phyloP scores from a whole-genome alignment of 371 early-diverging fungal genomes.

The Circinella minor region DNA sequence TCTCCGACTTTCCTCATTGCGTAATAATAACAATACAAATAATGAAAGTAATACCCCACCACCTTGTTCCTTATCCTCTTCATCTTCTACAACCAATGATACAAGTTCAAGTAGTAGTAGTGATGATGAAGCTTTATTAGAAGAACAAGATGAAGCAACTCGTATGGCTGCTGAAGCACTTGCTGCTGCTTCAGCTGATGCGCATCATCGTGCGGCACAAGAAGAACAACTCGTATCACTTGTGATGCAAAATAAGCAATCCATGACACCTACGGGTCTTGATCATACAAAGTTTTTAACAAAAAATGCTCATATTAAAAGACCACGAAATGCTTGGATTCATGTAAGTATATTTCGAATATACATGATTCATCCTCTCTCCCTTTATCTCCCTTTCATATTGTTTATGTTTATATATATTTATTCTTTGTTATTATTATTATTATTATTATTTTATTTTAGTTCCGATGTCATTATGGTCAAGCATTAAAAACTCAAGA shows the following conservation, averaged over 20 bases:
- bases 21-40: neutral
- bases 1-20: slow-evolving; percentile 17
- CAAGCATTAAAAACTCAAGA: slow-evolving; percentile 43
- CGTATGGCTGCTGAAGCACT: slow-evolving; percentile 19
- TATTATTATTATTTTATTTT: neutral
- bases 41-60: slow-evolving; percentile 14
- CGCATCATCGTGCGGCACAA: slow-evolving; percentile 19
- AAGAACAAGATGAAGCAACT: slow-evolving; percentile 20
- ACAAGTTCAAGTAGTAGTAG: neutral
- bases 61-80: slow-evolving; percentile 15
- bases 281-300: slow-evolving; percentile 39
- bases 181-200: slow-evolving; percentile 17
- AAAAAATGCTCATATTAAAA: slow-evolving; percentile 45
- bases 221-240: slow-evolving; percentile 14
- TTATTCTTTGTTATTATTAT: neutral
- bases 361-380: no score
- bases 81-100: slow-evolving; percentile 20
- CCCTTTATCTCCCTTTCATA: neutral
- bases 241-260: slow-evolving; percentile 17
- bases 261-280: slow-evolving; percentile 11
- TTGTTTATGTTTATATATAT: neutral
- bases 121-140: slow-evolving; percentile 15
- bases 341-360: slow-evolving; percentile 39
- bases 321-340: slow-evolving; percentile 48
- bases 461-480: slow-evolving; percentile 48